Evolutionary conservation across 192 early-diverging fungal species (phyloP), one percentile per base, ranked within the genome.

Genomic region (Gryganskiella cystojenkinii): DNA sequence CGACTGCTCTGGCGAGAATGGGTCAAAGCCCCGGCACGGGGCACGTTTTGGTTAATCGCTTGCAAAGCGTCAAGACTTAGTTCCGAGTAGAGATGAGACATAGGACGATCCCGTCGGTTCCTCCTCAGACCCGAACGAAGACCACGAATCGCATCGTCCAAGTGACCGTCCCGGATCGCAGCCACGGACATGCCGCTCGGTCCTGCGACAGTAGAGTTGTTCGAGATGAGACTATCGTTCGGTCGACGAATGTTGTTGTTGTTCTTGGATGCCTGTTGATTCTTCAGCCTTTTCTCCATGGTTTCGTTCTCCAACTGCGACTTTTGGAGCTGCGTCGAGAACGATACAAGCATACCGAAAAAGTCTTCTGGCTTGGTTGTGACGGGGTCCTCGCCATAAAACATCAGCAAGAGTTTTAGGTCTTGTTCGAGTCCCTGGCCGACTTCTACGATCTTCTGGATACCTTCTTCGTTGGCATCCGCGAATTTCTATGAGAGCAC

Each of bases 281-380:
- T 76, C 44, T n/a, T 62, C 11, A 76, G 44, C 25, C 53, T 31
- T 46, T 76, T 76, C 3, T 50, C 74, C 46, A 78, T 33, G 6
- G 74, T 61, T 40, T 83, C 81, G 52, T 83, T 83, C 45, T 83
- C 81, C 28, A 67, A 22, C 35, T 67, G 68, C 0, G 76, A 68
- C 59, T 75, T 83, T 58, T 68, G 73, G 49, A 88, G 85, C 31
- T 81, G 67, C 24, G 71, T 67, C 11, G 82, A 70, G 51, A 88
- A 88, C 1, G 82, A 79, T 7, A 81, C 64, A 13, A 88, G 71
- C 51, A 84, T 82, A 2, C 80, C 81, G 61, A 86, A 88, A 58
- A 88, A 88, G 44, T 86, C 87, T 70, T 88, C 87, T 8, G 84
- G 78, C 51, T 86, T 86, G 13, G 67, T 83, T 11, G 51, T 50